phyloP scores from a whole-genome alignment of 441 rosid species.

The Arabidopsis hybrid region DNA sequence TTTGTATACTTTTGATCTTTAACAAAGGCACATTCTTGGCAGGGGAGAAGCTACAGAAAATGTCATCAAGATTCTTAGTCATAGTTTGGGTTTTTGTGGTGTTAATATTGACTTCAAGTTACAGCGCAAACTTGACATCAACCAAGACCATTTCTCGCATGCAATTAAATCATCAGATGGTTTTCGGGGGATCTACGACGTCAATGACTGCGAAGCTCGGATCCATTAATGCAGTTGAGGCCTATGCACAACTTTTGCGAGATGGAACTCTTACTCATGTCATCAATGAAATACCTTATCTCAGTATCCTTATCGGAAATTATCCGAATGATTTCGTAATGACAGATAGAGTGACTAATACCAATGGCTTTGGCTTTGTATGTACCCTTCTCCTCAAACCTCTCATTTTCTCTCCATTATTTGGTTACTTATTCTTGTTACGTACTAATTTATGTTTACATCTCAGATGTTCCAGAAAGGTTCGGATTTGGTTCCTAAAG shows the following conservation, averaged over 20 bases:
- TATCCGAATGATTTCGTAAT: constrained; percentile 39
- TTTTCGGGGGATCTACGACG: constrained; percentile 10
- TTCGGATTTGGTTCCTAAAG: constrained; percentile 33
- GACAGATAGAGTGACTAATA: constrained; percentile 36
- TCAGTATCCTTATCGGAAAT: constrained; percentile 40
- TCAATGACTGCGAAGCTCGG: constrained; percentile 10
- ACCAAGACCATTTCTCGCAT: constrained; percentile 50
- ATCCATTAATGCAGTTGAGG: constrained; percentile 27
- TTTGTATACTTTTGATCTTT: neutral
- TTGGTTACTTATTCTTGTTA: neutral
- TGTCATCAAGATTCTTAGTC: constrained; percentile 48
- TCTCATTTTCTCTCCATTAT: neutral
- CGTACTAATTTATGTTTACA: neutral
- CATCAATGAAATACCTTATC: constrained; percentile 49
- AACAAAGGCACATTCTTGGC: constrained; percentile 9
- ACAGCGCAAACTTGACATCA: constrained; percentile 56
- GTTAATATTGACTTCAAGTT: constrained; percentile 56
- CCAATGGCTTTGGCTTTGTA: constrained; percentile 56
- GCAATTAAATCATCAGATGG: constrained; percentile 30
- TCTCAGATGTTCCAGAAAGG: constrained; percentile 43
- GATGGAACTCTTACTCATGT: constrained; percentile 37
- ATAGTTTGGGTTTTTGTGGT: constrained; percentile 56
- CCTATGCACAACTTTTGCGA: constrained; percentile 14
- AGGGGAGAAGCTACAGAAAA: constrained; percentile 53
- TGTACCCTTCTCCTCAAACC: constrained; percentile 22